Conservation (phyloP, 2,329 filamentous ascomycete genomes). For the Colletotrichum karsti region DNA sequence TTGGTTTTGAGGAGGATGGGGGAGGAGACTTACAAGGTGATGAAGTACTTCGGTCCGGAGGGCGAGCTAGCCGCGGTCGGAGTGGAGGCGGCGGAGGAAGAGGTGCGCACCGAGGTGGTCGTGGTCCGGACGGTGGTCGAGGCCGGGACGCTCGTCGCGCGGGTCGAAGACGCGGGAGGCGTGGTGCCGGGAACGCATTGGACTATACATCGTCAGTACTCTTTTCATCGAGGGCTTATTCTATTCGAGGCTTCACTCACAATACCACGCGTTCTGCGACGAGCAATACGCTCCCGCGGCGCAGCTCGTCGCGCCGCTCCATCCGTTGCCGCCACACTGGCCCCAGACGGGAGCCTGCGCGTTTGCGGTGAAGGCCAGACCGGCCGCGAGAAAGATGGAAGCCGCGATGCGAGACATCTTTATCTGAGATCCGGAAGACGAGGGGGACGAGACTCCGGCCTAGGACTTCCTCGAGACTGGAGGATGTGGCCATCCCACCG, state of each 20-base stretch:
- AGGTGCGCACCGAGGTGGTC: slow-evolving; percentile 3
- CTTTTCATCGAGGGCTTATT: no score
- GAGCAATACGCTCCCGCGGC: slow-evolving; percentile 49
- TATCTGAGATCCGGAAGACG: background rate
- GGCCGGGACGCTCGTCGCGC: background rate
- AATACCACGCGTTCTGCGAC: slow-evolving; percentile 47
- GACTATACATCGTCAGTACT: background rate
- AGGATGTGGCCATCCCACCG: background rate
- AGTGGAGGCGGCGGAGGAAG: background rate
- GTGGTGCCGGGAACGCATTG: slow-evolving; percentile 23
- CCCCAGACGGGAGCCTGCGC: slow-evolving; percentile 31
- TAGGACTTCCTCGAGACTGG: background rate
- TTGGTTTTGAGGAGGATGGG: background rate
- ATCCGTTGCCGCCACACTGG: slow-evolving; percentile 53
- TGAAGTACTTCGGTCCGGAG: slow-evolving; percentile 42
- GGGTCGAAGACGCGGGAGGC: background rate
- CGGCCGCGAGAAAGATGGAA: background rate
- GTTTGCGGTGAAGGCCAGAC: background rate
- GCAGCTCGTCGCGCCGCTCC: slow-evolving; percentile 47
- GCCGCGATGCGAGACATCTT: slow-evolving; percentile 18
- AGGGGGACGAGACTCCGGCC: background rate
- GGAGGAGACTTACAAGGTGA: slow-evolving; percentile 45
- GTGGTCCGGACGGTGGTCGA: slow-evolving; percentile 1
- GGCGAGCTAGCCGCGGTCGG: background rate
- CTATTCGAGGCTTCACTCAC: slow-evolving; percentile 55